Percentiles rank a stretch among this genome's conserved stretches.
Evolutionary conservation across 768 basidiomycete genomes (phyloP).

Genomic region (Mycena filopes): DNA sequence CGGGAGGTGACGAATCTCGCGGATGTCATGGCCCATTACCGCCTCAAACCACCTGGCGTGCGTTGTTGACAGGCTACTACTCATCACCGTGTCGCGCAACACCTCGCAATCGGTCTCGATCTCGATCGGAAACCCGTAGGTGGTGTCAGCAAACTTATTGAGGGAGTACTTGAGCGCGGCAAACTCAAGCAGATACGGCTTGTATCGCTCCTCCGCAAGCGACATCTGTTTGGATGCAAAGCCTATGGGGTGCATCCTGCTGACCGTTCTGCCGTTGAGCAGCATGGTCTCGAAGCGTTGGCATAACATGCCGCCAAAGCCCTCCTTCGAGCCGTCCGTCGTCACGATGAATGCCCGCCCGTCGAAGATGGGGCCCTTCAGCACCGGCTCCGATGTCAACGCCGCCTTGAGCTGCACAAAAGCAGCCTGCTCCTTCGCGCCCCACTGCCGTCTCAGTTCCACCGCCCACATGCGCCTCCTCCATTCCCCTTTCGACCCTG

Average conservation of each 20-base stretch:
- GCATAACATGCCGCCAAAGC: slow-evolving; percentile 40
- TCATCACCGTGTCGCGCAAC: slow-evolving; percentile 36
- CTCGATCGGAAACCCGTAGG: slow-evolving; percentile 39
- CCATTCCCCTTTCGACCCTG: slow-evolving; percentile 40
- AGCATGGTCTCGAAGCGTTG: slow-evolving; percentile 31
- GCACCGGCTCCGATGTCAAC: slow-evolving; percentile 36
- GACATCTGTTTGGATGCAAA: slow-evolving; percentile 48
- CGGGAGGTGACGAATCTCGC: slow-evolving; percentile 32
- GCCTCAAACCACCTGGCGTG: slow-evolving; percentile 43
- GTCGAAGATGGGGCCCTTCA: slow-evolving; percentile 35
- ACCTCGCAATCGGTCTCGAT: slow-evolving; percentile 21
- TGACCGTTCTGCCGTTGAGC: slow-evolving; percentile 25
- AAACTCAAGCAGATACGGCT: slow-evolving; percentile 45
- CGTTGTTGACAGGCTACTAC: slow-evolving; percentile 27
- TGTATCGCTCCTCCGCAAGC: slow-evolving; percentile 40
- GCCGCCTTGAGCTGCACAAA: slow-evolving; percentile 39
- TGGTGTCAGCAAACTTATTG: slow-evolving; percentile 33
- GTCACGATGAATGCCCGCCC: slow-evolving; percentile 42
- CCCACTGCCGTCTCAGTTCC: slow-evolving; percentile 31
- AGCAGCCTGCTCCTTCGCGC: slow-evolving; percentile 28
- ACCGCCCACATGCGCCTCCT: slow-evolving; percentile 34
- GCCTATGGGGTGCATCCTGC: slow-evolving; percentile 40
- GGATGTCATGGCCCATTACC: slow-evolving; percentile 35
- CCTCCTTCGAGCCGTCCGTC: slow-evolving; percentile 40
- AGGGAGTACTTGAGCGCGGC: slow-evolving; percentile 31